Evolutionary conservation across 169 alveolate species (phyloP), one percentile per base, ranked within the genome.

Genomic region (Eimeria sp.): DNA sequence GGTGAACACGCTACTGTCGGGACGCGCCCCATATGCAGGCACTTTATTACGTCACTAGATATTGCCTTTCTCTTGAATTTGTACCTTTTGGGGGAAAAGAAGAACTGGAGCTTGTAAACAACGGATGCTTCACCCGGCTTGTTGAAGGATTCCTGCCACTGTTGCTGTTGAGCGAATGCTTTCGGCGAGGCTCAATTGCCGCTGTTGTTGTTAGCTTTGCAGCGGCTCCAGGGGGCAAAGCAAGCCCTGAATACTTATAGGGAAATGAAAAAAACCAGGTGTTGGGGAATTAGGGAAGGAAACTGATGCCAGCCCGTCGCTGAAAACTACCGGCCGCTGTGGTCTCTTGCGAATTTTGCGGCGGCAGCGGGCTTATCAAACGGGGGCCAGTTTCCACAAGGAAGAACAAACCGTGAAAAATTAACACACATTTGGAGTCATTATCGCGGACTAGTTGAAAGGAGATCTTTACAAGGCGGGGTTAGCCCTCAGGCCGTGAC

Each of bases 281-380:
- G 91, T 43, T 13, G 34, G 65, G 91, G 30, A 27, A 83, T 30
- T 49, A 57, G 22, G 91, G 25, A 34, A 57, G 67, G 70, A 83
- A 83, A 57, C 72, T 49, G 54, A 16, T 30, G 57, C 73, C 91
- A 54, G 70, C 22, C 91, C 54, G 67, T n/a, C 54, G 70, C 75
- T 83, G 91, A 73, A 83, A 57, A 57, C 49, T 57, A 49, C 73
- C 61, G 75, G 75, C 91, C 75, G 91, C 91, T 49, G 57, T 57
- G 91, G 91, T 83, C 91, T 27, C 91, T 47, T 34, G 49, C 57
- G 75, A 34, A 11, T 22, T 54, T 57, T 57, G 73, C 45, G 73
- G 91, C 57, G 91, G 91, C 91, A 83, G 91, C 73, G 91, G 91
- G 73, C 70, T 57, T 51, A 30, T 58, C 20, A 45, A 83, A 6